Conservation (phyloP, 106 monocot species). For the Amphibolis antarctica region DNA sequence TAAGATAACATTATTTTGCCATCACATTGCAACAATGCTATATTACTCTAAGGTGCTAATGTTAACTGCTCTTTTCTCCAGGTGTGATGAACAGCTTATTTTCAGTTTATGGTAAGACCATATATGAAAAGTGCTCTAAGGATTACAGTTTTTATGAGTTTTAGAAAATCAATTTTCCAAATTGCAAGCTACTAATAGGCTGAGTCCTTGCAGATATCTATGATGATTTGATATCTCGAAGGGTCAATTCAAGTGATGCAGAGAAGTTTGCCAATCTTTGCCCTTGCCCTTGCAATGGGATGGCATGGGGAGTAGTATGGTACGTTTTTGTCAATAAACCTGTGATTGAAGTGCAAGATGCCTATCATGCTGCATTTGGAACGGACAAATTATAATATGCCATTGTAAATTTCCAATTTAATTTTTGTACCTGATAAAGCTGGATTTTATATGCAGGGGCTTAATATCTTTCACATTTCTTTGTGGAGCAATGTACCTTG, state of each 20-base stretch:
- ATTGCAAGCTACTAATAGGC: not conserved
- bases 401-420: not conserved
- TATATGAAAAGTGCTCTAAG: not conserved
- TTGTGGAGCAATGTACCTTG: conserved; percentile 79
- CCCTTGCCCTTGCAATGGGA: conserved; percentile 27
- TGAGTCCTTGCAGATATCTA: conserved; percentile 22
- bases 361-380: not conserved
- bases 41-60: not conserved
- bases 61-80: not conserved
- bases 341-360: not conserved
- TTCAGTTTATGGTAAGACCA: conserved; percentile 25
- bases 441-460: conserved; percentile 48
- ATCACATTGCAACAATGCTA: not conserved
- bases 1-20: conserved; percentile 1
- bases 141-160: not conserved
- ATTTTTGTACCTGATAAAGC: not conserved
- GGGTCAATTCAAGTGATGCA: conserved; percentile 30
- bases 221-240: conserved; percentile 27
- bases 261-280: conserved; percentile 29
- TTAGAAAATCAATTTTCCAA: not conserved
- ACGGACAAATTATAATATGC: not conserved
- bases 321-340: not conserved
- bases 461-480: conserved; percentile 76
- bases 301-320: conserved; percentile 31
- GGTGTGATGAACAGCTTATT: conserved; percentile 34